Conservation (phyloP, 2,329 filamentous ascomycete species). For the Colletotrichum sp. region DNA sequence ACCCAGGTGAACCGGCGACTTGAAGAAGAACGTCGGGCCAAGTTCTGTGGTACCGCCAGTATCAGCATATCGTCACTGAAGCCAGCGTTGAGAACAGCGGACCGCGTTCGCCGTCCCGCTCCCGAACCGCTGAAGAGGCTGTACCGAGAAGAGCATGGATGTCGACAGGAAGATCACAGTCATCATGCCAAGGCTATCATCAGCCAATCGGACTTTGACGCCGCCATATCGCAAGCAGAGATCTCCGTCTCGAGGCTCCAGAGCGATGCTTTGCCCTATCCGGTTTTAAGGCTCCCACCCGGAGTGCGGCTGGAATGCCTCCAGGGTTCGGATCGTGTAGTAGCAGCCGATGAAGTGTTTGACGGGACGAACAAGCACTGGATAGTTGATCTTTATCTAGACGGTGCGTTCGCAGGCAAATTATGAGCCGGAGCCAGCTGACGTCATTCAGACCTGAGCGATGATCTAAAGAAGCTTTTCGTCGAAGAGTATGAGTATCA, state of each 20-base stretch:
- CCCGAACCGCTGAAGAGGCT: background rate
- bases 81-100: background rate
- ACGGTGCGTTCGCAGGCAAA: background rate
- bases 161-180: background rate
- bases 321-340: background rate
- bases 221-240: background rate
- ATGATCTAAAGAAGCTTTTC: background rate
- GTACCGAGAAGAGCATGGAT: background rate
- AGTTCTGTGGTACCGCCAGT: background rate
- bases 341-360: background rate
- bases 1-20: no score
- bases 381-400: background rate
- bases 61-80: background rate
- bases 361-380: background rate
- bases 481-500: no score
- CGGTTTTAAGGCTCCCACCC: background rate
- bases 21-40: background rate
- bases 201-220: background rate
- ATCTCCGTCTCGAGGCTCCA: background rate
- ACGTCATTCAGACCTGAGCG: background rate
- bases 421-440: background rate
- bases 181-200: background rate
- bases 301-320: background rate
- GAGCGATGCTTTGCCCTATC: background rate
- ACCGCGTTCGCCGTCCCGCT: background rate